These are phyloP conservation scores for Syncephalastrum sp. DNA, from an alignment of 371 early-diverging fungal species.

Conservation along the genomic window DNA sequence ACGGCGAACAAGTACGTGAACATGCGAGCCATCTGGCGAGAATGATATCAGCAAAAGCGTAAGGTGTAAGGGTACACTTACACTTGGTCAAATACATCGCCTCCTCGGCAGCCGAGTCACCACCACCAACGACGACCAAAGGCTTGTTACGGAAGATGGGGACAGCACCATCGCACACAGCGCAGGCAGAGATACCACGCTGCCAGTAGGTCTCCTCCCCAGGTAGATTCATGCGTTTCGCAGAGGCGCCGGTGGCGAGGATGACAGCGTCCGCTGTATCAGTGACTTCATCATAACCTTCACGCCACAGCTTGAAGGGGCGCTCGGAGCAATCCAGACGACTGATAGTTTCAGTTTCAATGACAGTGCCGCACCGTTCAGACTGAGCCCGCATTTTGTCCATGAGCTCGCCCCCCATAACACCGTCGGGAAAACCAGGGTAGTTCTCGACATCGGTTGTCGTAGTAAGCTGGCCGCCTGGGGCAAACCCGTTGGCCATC, in stretches of 20 bases:
- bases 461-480: slow-evolving; percentile 91
- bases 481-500: slow-evolving; percentile 87
- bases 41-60: slow-evolving; percentile 1
- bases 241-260: slow-evolving; percentile 98
- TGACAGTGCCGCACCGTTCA: slow-evolving; percentile 77
- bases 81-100: slow-evolving; percentile 92
- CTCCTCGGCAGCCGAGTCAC: slow-evolving; percentile 99
- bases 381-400: slow-evolving; percentile 84
- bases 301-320: slow-evolving; percentile 93
- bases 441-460: slow-evolving; percentile 93
- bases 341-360: slow-evolving; percentile 89
- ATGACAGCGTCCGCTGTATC: slow-evolving; percentile 85
- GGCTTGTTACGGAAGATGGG: slow-evolving; percentile 96
- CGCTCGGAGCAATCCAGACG: slow-evolving; percentile 77
- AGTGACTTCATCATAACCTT: slow-evolving; percentile 70
- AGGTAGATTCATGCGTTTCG: slow-evolving; percentile 85
- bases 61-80: slow-evolving; percentile 19
- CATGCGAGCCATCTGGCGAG: slow-evolving; percentile 74
- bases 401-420: slow-evolving; percentile 80
- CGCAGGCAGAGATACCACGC: slow-evolving; percentile 98
- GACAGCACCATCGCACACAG: slow-evolving; percentile 98
- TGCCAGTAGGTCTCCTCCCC: slow-evolving; percentile 55
- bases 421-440: slow-evolving; percentile 84
- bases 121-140: slow-evolving; percentile 96
- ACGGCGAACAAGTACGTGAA: slow-evolving; percentile 94